Evolutionary conservation across 768 basidiomycete species (phyloP), one percentile per base, ranked within the genome.

Genomic region (Wakefieldia striispora): DNA sequence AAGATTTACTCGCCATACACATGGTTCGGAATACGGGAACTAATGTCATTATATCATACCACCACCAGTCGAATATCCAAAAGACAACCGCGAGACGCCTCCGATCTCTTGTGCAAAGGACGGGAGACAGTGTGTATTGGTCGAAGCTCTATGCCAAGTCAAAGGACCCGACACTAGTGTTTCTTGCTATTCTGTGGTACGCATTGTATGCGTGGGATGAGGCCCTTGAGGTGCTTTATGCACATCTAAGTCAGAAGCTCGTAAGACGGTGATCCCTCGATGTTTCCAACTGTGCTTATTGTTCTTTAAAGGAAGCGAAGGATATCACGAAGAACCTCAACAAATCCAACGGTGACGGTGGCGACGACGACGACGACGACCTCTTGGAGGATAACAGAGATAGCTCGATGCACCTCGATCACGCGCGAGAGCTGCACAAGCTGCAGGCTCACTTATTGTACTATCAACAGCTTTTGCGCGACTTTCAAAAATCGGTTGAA

Each of bases 181-280:
- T 70, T 17, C 61, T 71, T 20, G 69, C 75, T 40, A 63, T 77
- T 7, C 61, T 83, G 20, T 83, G 82, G 82, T 81, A 81, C 48
- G 75, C 79, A 1, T 56, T 82, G 23, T 83, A 83, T 57, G 74
- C 80, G 0, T 83, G 82, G 80, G 82, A 83, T 42, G 79, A 84
- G 60, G 66, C 79, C 0, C 68, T 82, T 21, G 81, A 82, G 55
- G 63, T 66, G 13, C 56, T 83, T 31, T 82, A 81, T 48, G 53
- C 57, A 10, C 78, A 83, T 55, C 72, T 83, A 20, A 76, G 72
- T 49, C 69, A 53, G 40, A 24, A 37, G 48, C 64, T 84, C 64
- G 80, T 81, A 58, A 40, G 62, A 4, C 6, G 6, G 6, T 12
- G 4, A 39, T 43, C 9, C 19, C 3, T 31, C 6, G 10, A 39